Base-by-base conservation (phyloP, 768 basidiomycete genomes). In the Boletus pseudo-olivaceus region DNA sequence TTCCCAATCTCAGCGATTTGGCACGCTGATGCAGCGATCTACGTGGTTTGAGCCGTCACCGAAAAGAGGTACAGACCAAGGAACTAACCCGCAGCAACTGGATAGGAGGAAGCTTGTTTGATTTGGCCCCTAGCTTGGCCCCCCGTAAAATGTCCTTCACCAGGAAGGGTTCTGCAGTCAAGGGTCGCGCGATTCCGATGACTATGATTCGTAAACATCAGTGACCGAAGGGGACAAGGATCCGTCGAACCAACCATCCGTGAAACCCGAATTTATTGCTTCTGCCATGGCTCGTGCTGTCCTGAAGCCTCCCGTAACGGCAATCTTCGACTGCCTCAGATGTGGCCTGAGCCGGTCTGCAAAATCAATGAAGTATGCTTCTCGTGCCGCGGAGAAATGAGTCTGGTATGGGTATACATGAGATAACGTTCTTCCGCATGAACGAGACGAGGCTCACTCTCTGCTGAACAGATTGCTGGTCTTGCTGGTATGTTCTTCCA, bases 401-500 rank as follows among this genome's bases (percentile, higher is more conserved):
- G 49, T 57, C 62, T 67, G 19, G 27, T n/a, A 34, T 7, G 29
- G 29, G 30, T 33, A 15, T 32, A 11, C 20, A 29, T 53, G 41
- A 55, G 33, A 17, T 8, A 15, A 0, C 2, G 29, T 27, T 39
- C 33, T 20, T 33, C 5, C 5, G 2, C 23, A 39, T 9, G 6
- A 52, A 41, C 1, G 10, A 49, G 11, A 57, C 19, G 1, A 33
- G n/a, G 20, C 55, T 27, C 35, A 65, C 69, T 39, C 34, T 54
- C 3, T 48, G 57, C 39, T 49, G 51, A 33, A 19, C 32, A 9
- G n/a, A 1, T 49, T 41, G 33, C 7, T 37, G 20, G 7, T n/a
- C 59, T 32, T 54, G 59, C 43, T 75, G 71, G 50, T 75, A 76
- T 0, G 67, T 70, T 19, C 73, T 70, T n/a, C 75, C 75, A 5